Percentiles rank a stretch among this genome's conserved stretches.
Conservation (phyloP, 352 stramenopile species). For the Peronospora belbahrii region DNA sequence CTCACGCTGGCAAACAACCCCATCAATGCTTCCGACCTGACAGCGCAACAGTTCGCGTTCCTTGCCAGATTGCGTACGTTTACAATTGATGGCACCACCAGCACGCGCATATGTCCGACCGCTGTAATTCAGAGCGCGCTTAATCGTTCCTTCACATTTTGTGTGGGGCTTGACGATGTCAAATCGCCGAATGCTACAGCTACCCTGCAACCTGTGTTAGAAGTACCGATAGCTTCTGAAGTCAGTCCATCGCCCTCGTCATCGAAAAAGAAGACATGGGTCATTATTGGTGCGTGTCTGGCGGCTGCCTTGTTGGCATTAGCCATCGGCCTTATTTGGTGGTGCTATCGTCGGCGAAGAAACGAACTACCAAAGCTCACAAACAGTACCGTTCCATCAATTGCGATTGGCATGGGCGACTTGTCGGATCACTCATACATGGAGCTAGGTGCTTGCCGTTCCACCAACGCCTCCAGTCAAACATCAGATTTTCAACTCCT, state of each 20-base stretch:
- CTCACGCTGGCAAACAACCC: conserved; percentile 44
- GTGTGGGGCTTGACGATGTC: conserved; percentile 16
- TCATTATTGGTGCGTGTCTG: conserved; percentile 36
- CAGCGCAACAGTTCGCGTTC: conserved; percentile 40
- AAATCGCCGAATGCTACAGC: conserved; percentile 16
- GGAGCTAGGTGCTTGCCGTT: conserved; percentile 32
- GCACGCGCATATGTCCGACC: conserved; percentile 43
- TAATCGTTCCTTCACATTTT: conserved; percentile 58
- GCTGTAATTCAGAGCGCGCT: conserved; percentile 34
- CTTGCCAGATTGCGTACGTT: conserved; percentile 45
- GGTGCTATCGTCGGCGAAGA: conserved; percentile 27
- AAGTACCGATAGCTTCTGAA: conserved; percentile 8
- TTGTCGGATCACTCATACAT: conserved; percentile 53
- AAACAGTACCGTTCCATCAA: conserved; percentile 41
- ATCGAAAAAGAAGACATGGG: conserved; percentile 36
- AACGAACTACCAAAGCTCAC: conserved; percentile 42
- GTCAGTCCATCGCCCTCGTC: conserved; percentile 18
- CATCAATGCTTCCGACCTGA: conserved; percentile 44
- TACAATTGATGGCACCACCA: conserved; percentile 42
- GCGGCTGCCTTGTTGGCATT: conserved; percentile 29
- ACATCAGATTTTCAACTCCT: conserved; percentile 71
- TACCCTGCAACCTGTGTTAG: conserved; percentile 13
- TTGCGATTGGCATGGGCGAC: conserved; percentile 50
- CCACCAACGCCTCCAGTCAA: conserved; percentile 49
- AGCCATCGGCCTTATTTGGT: conserved; percentile 31